Percentiles rank a stretch among this genome's conserved stretches.
phyloP scores from a whole-genome alignment of 805 yeast genomes.

The Komagataella populi region DNA sequence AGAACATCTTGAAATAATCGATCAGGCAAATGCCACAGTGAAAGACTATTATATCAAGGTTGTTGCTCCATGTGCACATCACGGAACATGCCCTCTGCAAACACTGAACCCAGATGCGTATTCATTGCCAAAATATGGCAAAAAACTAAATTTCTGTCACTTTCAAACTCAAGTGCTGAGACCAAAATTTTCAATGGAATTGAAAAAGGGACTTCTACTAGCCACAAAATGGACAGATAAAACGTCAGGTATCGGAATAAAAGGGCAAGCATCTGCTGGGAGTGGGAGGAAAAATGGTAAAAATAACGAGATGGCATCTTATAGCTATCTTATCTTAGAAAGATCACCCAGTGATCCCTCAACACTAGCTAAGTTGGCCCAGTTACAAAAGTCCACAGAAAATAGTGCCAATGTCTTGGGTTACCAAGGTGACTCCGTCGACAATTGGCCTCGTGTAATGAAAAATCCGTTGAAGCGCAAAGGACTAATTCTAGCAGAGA shows the following conservation, averaged over 20 bases:
- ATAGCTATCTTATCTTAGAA: conserved; percentile 60
- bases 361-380: conserved; percentile 26
- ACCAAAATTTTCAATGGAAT: conserved; percentile 69
- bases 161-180: conserved; percentile 60
- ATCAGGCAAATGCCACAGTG: conserved; percentile 8
- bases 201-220: conserved; percentile 68
- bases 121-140: conserved; percentile 35
- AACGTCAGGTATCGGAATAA: conserved; percentile 42
- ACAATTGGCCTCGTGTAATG: conserved; percentile 62
- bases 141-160: conserved; percentile 59
- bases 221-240: conserved; percentile 61
- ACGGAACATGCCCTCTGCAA: conserved; percentile 76
- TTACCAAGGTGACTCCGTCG: conserved; percentile 11
- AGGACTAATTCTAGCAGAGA: conserved; percentile 68
- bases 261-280: conserved; percentile 36
- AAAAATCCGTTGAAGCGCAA: conserved; percentile 63
- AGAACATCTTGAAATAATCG: conserved; percentile 11
- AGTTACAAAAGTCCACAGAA: conserved; percentile 16
- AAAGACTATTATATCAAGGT: conserved; percentile 30
- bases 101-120: conserved; percentile 59
- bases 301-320: conserved; percentile 59
- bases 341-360: conserved; percentile 33
- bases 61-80: conserved; percentile 88
- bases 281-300: conserved; percentile 69
- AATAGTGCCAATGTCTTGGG: conserved; percentile 9